A percentile compares a stretch with the other conserved stretches of the same genome.
phyloP scores from a whole-genome alignment of 1,284 basidiomycete species.

The Cystobasidiaceae sp. region DNA sequence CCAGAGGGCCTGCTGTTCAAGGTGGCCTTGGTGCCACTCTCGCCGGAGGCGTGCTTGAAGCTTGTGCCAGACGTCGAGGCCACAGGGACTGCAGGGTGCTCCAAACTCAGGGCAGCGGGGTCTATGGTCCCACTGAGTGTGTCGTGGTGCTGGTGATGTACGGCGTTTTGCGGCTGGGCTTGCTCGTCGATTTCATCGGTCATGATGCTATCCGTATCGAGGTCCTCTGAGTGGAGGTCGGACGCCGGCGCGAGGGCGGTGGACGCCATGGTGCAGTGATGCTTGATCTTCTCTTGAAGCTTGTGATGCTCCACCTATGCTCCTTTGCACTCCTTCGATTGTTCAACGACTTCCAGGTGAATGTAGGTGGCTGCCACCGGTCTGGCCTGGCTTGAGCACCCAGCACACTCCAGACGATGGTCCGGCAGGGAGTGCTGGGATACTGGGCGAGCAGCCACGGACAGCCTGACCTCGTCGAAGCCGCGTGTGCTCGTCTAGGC shows the following conservation, averaged over 20 bases:
- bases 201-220: constrained; percentile 24
- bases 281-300: background rate
- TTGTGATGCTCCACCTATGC: background rate
- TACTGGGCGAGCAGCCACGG: no score
- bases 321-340: background rate
- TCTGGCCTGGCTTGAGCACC: no score
- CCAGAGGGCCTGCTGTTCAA: constrained; percentile 25
- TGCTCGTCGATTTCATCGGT: constrained; percentile 25
- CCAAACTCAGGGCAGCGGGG: background rate
- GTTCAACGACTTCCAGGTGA: no score
- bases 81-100: no score
- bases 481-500: no score
- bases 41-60: background rate
- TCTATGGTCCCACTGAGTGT: constrained; percentile 1
- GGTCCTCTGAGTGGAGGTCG: constrained; percentile 4
- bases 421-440: no score
- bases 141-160: background rate
- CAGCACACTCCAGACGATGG: no score
- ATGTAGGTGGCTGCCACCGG: no score
- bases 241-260: background rate
- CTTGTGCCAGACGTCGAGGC: constrained; percentile 12
- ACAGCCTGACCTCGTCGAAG: no score
- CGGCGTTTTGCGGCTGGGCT: background rate
- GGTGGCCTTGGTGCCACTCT: background rate
- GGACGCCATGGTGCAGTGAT: background rate